A percentile compares a stretch with the other conserved stretches of the same genome.
phyloP scores from a whole-genome alignment of 768 basidiomycete genomes.

The Agaricus subrufescens region DNA sequence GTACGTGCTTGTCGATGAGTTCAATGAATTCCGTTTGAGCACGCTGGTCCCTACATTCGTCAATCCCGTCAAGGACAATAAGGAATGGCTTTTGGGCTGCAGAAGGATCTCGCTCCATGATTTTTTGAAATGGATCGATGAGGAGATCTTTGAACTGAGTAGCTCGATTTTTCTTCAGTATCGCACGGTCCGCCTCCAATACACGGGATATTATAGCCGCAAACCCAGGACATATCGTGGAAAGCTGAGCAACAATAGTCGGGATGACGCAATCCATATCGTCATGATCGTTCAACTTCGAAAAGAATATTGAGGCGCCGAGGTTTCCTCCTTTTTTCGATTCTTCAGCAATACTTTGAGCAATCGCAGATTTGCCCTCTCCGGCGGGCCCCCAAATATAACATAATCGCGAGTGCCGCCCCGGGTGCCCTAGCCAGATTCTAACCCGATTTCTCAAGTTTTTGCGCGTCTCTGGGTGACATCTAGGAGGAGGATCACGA shows the following conservation, averaged over 20 bases:
- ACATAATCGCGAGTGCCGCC: background rate
- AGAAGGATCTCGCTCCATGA: background rate
- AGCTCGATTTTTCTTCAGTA: background rate
- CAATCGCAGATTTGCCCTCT: constrained; percentile 4
- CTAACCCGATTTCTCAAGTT: background rate
- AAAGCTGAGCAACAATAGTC: constrained; percentile 1
- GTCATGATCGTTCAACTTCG: background rate
- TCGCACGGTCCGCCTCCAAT: background rate
- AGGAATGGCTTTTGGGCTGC: background rate
- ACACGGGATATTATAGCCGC: background rate
- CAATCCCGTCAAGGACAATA: constrained; percentile 1
- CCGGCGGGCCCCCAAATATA: constrained; percentile 5
- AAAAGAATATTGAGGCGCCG: constrained; percentile 4
- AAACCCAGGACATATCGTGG: background rate
- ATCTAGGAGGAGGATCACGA: background rate
- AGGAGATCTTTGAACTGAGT: background rate
- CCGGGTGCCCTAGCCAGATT: background rate
- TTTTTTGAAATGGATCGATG: background rate
- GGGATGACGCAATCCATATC: background rate
- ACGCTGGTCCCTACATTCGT: constrained; percentile 3
- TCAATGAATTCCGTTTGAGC: constrained; percentile 6
- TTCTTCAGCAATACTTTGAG: constrained; percentile 4
- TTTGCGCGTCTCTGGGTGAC: background rate
- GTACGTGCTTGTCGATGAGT: constrained; percentile 1
- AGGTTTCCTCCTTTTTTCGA: background rate